Base-by-base conservation (phyloP, 2,329 filamentous ascomycete species). In the Hypoxylon sp. region DNA sequence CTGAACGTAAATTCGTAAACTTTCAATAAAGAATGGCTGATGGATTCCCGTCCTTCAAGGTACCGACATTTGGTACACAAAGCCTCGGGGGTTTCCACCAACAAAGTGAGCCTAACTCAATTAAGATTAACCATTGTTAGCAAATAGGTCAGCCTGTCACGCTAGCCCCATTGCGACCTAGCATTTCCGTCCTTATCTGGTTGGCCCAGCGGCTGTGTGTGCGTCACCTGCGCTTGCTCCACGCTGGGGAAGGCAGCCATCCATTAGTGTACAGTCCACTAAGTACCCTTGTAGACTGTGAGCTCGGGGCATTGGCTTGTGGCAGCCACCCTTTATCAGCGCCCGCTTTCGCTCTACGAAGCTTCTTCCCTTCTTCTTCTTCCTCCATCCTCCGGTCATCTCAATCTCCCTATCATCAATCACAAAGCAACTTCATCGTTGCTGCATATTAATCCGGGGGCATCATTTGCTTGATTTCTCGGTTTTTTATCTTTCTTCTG, bases 221-320 rank as follows among this genome's bases (percentile, higher is more conserved):
- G 75, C 75, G 75, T 77, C 75, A 77, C 75, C 74, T 76, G 75
- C 69, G 69, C 75, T 52, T 52, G 58, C 72, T 72, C 67, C 63
- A 63, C 59, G 67, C 75, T 73, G 73, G 74, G 73, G 74, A 74
- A 76, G 70, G 74, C 71, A 74, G 31, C 67, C 63, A 52, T 55
- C 54, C 31, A 62, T 51, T 51, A 59, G 48, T 47, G 39, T 46
- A 66, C 66, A 62, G 63, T 63, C 47, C 54, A 31, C 31, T 44
- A 48, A 22, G 52, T 63, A 59, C 50, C 60, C 58, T 24, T 59
- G 48, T 48, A 44, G 33, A 48, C 62, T 55, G 46, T 52, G 61
- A 69, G 71, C 69, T 71, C 39, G 60, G 64, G 50, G 60, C 66
- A 48, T 64, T 59, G 55, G 51, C 59, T 52, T 54, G 60, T 48